Evolutionary conservation across 1,284 basidiomycete species (phyloP).

Genomic region (Cryptococcus sp.): DNA sequence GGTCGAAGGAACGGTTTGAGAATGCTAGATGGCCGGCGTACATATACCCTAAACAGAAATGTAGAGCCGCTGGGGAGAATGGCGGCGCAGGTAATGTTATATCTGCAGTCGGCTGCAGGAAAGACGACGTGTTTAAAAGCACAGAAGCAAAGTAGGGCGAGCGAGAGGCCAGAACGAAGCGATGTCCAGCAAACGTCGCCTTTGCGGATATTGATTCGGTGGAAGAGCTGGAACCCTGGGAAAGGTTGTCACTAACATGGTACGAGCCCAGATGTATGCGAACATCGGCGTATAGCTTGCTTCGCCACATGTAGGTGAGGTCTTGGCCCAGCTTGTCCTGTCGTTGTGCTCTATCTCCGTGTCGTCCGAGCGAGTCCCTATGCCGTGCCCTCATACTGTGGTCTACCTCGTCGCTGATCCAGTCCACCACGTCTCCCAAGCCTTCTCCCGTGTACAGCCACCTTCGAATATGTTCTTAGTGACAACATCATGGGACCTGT

Average conservation of each 20-base stretch:
- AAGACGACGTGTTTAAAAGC: conserved; percentile 45
- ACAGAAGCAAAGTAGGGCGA: conserved; percentile 78
- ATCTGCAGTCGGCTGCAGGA: conserved; percentile 55
- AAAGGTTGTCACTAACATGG: conserved; percentile 34
- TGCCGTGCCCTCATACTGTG: conserved; percentile 17
- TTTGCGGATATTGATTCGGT: conserved; percentile 53
- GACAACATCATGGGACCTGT: too few species aligned
- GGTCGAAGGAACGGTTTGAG: conserved; percentile 88
- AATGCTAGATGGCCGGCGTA: conserved; percentile 94
- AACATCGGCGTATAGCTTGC: conserved; percentile 86
- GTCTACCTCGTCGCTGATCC: conserved; percentile 74
- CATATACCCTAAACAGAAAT: conserved; percentile 81
- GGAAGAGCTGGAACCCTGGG: conserved; percentile 36
- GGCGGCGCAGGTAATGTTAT: conserved; percentile 74
- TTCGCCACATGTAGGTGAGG: conserved; percentile 93
- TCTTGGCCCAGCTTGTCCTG: conserved; percentile 78
- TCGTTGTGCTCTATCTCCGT: conserved; percentile 58
- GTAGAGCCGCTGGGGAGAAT: conserved; percentile 89
- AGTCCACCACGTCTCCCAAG: conserved; percentile 83
- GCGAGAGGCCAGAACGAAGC: conserved; percentile 86
- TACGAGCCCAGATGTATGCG: conserved; percentile 67
- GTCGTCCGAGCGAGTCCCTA: conserved; percentile 35
- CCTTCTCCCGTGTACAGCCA: conserved; percentile 57
- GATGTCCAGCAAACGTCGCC: conserved; percentile 85
- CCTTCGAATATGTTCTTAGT: conserved; percentile 1